Base-by-base conservation (phyloP, 495 filamentous ascomycete species). In the Xeromyces bisporus region DNA sequence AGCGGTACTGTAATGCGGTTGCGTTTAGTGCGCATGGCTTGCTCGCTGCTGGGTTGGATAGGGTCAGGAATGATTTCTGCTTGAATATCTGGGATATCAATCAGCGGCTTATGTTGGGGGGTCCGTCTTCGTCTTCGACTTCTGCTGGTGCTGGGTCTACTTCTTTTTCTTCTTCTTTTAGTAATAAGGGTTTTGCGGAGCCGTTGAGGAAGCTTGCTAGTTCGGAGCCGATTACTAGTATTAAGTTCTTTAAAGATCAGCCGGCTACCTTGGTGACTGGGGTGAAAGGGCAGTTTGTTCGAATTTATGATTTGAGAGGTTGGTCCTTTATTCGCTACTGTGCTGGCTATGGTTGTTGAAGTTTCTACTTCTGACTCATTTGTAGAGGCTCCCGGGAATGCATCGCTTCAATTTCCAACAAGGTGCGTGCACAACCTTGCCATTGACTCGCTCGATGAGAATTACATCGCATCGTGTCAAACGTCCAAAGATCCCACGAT, bases 71-170 rank as follows among this genome's bases (percentile, higher is more conserved):
- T 51, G 89, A 96, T 51, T 77, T 77, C 36, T 93, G 83, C 43
- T 62, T 97, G 26, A 85, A 93, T 44, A 76, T 96, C 17, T 97
- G 87, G 75, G 91, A 97, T 52, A 65, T 91, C 31, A 80, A 73
- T 38, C 74, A 73, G 43, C 63, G 75, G 24, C 54, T 71, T 10
- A 67, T 37, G 28, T 45, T 31, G 32, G 51, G 35, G 41, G 49
- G 39, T 37, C n/a, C n/a, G n/a, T n/a, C n/a, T n/a, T n/a, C n/a
- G n/a, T n/a, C n/a, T n/a, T n/a, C n/a, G n/a, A n/a, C n/a, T n/a
- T n/a, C n/a, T n/a, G n/a, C n/a, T n/a, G n/a, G n/a, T n/a, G n/a
- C n/a, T n/a, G n/a, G n/a, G n/a, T n/a, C n/a, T n/a, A n/a, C n/a
- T n/a, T n/a, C n/a, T n/a, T n/a, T n/a, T n/a, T n/a, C n/a, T n/a